A percentile compares a stretch with the other conserved stretches of the same genome.
Conservation (phyloP, 345 rosid genomes). For the Hypericum androsaemum region DNA sequence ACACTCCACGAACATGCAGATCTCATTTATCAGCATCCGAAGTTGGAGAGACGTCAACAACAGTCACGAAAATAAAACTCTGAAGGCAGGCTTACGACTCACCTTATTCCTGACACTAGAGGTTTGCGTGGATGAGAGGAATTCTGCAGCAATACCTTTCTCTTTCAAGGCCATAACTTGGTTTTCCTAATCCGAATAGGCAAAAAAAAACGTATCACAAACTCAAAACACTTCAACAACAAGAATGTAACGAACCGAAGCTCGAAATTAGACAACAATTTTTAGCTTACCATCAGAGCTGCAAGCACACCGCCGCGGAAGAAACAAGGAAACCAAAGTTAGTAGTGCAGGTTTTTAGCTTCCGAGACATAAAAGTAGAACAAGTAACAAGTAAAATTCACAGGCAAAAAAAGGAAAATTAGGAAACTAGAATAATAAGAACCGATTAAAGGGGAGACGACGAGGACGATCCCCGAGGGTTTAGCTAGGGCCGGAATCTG, state of each 20-base stretch:
- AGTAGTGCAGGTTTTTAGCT: slow-evolving; percentile 11
- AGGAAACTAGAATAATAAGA: slow-evolving; percentile 1
- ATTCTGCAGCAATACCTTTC: slow-evolving; percentile 89
- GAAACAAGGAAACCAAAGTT: slow-evolving; percentile 14
- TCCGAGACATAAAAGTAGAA: slow-evolving; percentile 5
- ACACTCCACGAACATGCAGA: too few relatives aligned
- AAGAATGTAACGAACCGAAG: neutral
- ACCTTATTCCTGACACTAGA: slow-evolving; percentile 52
- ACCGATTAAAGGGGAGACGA: slow-evolving; percentile 95
- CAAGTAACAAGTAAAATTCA: neutral
- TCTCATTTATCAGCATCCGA: neutral
- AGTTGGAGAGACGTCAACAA: neutral
- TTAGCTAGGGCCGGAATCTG: slow-evolving; percentile 91
- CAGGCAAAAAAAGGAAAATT: neutral
- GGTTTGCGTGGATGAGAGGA: slow-evolving; percentile 76
- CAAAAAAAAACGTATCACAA: neutral
- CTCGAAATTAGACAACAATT: neutral
- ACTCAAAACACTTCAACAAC: neutral
- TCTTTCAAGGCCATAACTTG: slow-evolving; percentile 81
- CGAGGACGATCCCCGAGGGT: slow-evolving; percentile 67
- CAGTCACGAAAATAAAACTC: neutral
- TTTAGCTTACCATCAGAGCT: slow-evolving; percentile 80
- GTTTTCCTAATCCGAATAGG: slow-evolving; percentile 45
- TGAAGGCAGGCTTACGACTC: neutral
- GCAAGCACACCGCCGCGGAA: slow-evolving; percentile 13